Percentiles rank a stretch among this genome's conserved stretches.
Conservation (phyloP, 768 basidiomycete species). For the Lactarius akahatsu region DNA sequence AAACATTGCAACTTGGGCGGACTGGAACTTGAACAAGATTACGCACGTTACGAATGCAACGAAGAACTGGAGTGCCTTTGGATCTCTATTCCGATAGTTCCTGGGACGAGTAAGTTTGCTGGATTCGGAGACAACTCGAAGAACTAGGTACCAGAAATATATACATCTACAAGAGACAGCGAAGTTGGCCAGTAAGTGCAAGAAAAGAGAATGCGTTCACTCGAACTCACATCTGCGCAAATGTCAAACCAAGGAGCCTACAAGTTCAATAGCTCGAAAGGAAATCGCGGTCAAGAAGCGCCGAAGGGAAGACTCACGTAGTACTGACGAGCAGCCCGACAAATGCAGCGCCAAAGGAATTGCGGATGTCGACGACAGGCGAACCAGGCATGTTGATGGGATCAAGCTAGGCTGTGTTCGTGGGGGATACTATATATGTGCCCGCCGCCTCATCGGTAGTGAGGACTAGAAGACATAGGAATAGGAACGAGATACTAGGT, state of each 20-base stretch:
- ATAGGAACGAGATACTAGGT: too few relatives aligned
- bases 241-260: slow-evolving; percentile 12
- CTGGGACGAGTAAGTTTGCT: neutral
- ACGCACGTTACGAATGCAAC: slow-evolving; percentile 10
- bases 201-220: neutral
- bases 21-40: too few relatives aligned
- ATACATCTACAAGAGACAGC: slow-evolving; percentile 2
- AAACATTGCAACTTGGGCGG: neutral
- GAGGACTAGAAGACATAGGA: too few relatives aligned
- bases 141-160: neutral
- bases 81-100: neutral
- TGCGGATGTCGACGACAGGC: slow-evolving; percentile 2
- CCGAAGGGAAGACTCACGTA: neutral
- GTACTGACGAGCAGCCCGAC: slow-evolving; percentile 12
- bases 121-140: too few relatives aligned
- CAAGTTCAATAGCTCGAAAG: neutral
- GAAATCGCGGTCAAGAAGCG: neutral
- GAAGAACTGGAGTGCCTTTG: neutral
- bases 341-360: slow-evolving; percentile 7
- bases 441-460: too few relatives aligned
- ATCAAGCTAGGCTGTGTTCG: neutral
- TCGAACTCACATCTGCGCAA: slow-evolving; percentile 10
- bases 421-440: too few relatives aligned
- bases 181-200: neutral
- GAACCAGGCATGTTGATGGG: slow-evolving; percentile 1